A percentile compares a stretch with the other conserved stretches of the same genome.
Evolutionary conservation across 805 yeast genomes (phyloP).

Genomic region (Candida tallmaniae): DNA sequence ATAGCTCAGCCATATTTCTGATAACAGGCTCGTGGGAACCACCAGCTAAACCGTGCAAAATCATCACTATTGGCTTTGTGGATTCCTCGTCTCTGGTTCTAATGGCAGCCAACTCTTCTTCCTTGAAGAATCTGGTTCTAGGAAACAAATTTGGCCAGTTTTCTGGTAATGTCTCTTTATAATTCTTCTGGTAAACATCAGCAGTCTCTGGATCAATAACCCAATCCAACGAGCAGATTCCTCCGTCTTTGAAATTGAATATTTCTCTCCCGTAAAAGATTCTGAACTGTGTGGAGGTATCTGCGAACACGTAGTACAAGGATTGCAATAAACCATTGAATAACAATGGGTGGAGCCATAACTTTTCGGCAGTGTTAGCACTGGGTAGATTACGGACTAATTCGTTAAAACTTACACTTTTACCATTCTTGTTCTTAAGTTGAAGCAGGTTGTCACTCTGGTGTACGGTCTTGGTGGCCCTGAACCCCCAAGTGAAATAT

Average conservation of each 20-base stretch:
- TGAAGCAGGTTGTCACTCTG: slow-evolving; percentile 13
- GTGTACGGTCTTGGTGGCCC: slow-evolving; percentile 27
- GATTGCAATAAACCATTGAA: slow-evolving; percentile 80
- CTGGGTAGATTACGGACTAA: slow-evolving; percentile 1
- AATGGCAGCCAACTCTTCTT: slow-evolving; percentile 36
- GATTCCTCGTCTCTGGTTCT: slow-evolving; percentile 14
- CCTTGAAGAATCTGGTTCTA: slow-evolving; percentile 50
- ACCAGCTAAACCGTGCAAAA: slow-evolving; percentile 77
- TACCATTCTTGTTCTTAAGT: slow-evolving; percentile 1
- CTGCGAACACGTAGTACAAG: slow-evolving; percentile 55
- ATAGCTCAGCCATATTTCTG: slow-evolving; percentile 48
- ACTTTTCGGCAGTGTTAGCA: slow-evolving; percentile 22
- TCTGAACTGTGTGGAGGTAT: slow-evolving; percentile 45
- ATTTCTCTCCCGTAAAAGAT: slow-evolving; percentile 75
- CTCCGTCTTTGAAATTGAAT: slow-evolving; percentile 57
- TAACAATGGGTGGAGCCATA: slow-evolving; percentile 58
- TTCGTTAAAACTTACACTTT: neutral
- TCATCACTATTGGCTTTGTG: slow-evolving; percentile 55
- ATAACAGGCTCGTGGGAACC: slow-evolving; percentile 81
- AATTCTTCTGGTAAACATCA: slow-evolving; percentile 20
- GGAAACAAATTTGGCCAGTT: slow-evolving; percentile 40
- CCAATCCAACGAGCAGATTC: slow-evolving; percentile 72
- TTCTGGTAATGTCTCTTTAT: slow-evolving; percentile 28
- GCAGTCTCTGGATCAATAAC: slow-evolving; percentile 37
- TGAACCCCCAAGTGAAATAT: slow-evolving; percentile 36